A percentile compares a stretch with the other conserved stretches of the same genome.
These are phyloP conservation scores for Saturnispora besseyi DNA, from an alignment of 805 yeast species.

Conservation along the genomic window DNA sequence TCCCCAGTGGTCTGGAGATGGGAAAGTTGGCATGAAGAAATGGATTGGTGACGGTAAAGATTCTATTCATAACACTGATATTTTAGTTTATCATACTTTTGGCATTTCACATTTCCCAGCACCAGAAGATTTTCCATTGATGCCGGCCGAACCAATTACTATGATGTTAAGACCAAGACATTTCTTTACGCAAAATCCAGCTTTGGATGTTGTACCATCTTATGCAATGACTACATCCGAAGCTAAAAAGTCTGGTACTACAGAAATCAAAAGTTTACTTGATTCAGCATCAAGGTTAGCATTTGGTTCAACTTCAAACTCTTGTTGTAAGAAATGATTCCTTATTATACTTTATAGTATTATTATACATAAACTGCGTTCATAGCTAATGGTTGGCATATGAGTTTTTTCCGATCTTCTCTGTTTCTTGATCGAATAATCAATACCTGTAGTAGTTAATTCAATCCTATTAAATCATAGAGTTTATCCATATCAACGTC, in stretches of 20 bases:
- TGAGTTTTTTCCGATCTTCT: no score
- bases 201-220: slow-evolving; percentile 64
- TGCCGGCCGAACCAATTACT: slow-evolving; percentile 80
- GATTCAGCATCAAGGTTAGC: slow-evolving; percentile 48
- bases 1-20: slow-evolving; percentile 68
- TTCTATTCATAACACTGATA: slow-evolving; percentile 55
- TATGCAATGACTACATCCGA: slow-evolving; percentile 40
- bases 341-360: not conserved
- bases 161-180: slow-evolving; percentile 70
- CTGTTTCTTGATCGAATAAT: not conserved
- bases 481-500: slow-evolving; percentile 9
- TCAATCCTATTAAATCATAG: slow-evolving; percentile 14
- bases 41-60: slow-evolving; percentile 61
- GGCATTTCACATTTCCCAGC: slow-evolving; percentile 84
- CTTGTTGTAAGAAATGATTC: not conserved
- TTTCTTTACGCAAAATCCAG: slow-evolving; percentile 72
- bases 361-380: not conserved
- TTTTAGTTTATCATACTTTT: slow-evolving; percentile 71
- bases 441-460: not conserved
- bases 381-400: not conserved
- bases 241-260: slow-evolving; percentile 30
- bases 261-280: slow-evolving; percentile 33
- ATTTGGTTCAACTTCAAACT: slow-evolving; percentile 22
- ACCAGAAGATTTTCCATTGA: slow-evolving; percentile 83
- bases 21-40: slow-evolving; percentile 53